These are phyloP conservation scores for Coniochaeta sp. DNA, from an alignment of 2,329 filamentous ascomycete species.

Conservation along the genomic window DNA sequence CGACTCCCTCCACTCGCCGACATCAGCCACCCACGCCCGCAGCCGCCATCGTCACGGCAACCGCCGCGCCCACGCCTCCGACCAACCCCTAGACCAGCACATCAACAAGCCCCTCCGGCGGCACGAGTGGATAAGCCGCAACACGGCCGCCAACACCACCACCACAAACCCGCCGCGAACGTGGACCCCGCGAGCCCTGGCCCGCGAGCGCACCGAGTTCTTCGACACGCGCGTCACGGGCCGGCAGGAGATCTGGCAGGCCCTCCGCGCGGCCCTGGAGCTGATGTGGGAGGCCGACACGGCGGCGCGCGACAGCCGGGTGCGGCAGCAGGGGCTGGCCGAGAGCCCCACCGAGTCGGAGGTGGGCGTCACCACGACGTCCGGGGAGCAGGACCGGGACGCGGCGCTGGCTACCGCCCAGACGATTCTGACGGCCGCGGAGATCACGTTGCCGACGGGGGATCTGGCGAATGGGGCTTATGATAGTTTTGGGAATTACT, in stretches of 20 bases:
- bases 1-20: slow-evolving; percentile 14
- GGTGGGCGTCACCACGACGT: slow-evolving; percentile 13
- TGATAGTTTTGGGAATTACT: slow-evolving; percentile 63
- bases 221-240: slow-evolving; percentile 86
- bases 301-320: slow-evolving; percentile 8
- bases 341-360: slow-evolving; percentile 3
- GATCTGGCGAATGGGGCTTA: slow-evolving; percentile 66
- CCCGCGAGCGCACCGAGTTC: slow-evolving; percentile 70
- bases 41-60: slow-evolving; percentile 21
- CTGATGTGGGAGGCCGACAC: slow-evolving; percentile 54
- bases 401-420: slow-evolving; percentile 62
- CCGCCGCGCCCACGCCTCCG: too few relatives aligned
- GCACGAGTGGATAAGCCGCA: slow-evolving; percentile 58
- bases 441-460: slow-evolving; percentile 67
- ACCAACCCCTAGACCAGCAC: slow-evolving; percentile 50
- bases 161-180: too few relatives aligned
- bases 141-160: too few relatives aligned
- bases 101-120: slow-evolving; percentile 63
- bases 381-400: slow-evolving; percentile 24
- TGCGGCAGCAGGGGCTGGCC: background rate
- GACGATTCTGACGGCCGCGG: slow-evolving; percentile 70
- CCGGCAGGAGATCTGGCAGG: slow-evolving; percentile 71
- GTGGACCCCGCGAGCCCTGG: slow-evolving; percentile 64
- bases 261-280: slow-evolving; percentile 60
- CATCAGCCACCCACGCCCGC: slow-evolving; percentile 6